Percentiles rank a stretch among this genome's conserved stretches.
phyloP scores from a whole-genome alignment of 2,329 filamentous ascomycete genomes.

The Hypoxylon sp. region DNA sequence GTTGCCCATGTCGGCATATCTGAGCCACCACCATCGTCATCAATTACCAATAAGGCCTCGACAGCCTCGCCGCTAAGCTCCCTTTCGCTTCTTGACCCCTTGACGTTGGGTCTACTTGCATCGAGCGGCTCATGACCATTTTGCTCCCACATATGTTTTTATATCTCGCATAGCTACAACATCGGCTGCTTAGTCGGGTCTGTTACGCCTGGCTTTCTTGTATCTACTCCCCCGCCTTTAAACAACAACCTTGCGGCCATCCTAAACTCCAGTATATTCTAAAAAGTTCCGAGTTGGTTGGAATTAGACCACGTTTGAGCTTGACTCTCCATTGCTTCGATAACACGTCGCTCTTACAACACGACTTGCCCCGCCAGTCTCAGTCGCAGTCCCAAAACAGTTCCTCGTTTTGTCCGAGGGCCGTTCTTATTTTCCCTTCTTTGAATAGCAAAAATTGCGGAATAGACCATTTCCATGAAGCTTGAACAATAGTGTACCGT shows the following conservation, averaged over 20 bases:
- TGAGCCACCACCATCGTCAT: slow-evolving; percentile 36
- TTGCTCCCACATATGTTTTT: slow-evolving; percentile 41
- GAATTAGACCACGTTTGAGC: slow-evolving; percentile 39
- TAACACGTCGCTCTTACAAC: slow-evolving; percentile 31
- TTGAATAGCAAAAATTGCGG: slow-evolving; percentile 46
- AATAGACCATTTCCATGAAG: slow-evolving; percentile 46
- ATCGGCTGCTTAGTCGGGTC: slow-evolving; percentile 42
- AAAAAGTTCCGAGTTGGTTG: slow-evolving; percentile 36
- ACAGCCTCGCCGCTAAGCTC: slow-evolving; percentile 46
- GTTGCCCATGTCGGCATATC: slow-evolving; percentile 39
- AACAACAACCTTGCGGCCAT: slow-evolving; percentile 33
- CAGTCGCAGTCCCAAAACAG: slow-evolving; percentile 37
- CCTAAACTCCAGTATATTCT: slow-evolving; percentile 29
- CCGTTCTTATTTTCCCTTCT: slow-evolving; percentile 38
- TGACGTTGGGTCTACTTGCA: slow-evolving; percentile 42
- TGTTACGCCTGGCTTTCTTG: slow-evolving; percentile 39
- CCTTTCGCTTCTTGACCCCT: slow-evolving; percentile 29
- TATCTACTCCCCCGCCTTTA: slow-evolving; percentile 40
- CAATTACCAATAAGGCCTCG: slow-evolving; percentile 45
- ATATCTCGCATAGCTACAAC: slow-evolving; percentile 45
- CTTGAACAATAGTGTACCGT: slow-evolving; percentile 42
- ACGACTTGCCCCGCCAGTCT: slow-evolving; percentile 35
- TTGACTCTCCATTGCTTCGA: slow-evolving; percentile 46
- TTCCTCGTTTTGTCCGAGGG: slow-evolving; percentile 41
- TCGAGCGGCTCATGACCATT: slow-evolving; percentile 46